A percentile compares a stretch with the other conserved stretches of the same genome.
These are phyloP conservation scores for Rhinocladiella mackenziei DNA, from an alignment of 2,329 filamentous ascomycete species.

Conservation along the genomic window DNA sequence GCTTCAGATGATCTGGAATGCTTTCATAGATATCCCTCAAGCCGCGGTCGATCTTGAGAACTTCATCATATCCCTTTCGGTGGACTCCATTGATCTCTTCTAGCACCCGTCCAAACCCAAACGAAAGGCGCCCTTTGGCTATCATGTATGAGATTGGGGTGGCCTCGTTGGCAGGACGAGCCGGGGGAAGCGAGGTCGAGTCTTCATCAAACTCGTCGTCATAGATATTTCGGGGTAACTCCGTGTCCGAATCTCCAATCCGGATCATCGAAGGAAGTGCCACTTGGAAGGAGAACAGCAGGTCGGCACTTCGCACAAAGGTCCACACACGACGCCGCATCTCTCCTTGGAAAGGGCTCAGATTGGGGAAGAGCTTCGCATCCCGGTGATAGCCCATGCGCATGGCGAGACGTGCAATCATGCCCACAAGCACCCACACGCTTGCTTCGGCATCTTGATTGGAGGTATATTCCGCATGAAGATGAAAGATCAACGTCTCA, in stretches of 20 bases:
- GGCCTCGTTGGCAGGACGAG: slow-evolving; percentile 56
- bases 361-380: slow-evolving; percentile 55
- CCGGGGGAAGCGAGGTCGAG: slow-evolving; percentile 52
- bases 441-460: slow-evolving; percentile 58
- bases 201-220: slow-evolving; percentile 63
- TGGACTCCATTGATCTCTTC: slow-evolving; percentile 42
- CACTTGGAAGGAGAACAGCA: slow-evolving; percentile 63
- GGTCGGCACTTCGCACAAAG: slow-evolving; percentile 55
- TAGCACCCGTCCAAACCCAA: slow-evolving; percentile 43
- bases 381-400: slow-evolving; percentile 64
- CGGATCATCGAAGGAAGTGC: slow-evolving; percentile 65
- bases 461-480: slow-evolving; percentile 58
- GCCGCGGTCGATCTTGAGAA: slow-evolving; percentile 57
- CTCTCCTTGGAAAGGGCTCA: slow-evolving; percentile 59
- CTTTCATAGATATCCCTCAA: slow-evolving; percentile 57
- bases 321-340: slow-evolving; percentile 51
- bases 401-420: slow-evolving; percentile 61
- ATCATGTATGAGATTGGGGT: slow-evolving; percentile 53
- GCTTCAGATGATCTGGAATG: slow-evolving; percentile 73
- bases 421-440: slow-evolving; percentile 56
- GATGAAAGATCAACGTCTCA: slow-evolving; percentile 59
- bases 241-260: slow-evolving; percentile 60
- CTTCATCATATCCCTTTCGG: slow-evolving; percentile 54
- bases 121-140: slow-evolving; percentile 42
- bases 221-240: slow-evolving; percentile 58